A percentile compares a stretch with the other conserved stretches of the same genome.
Conservation (phyloP, 2,329 filamentous ascomycete genomes). For the Trichoderma arundinaceum region DNA sequence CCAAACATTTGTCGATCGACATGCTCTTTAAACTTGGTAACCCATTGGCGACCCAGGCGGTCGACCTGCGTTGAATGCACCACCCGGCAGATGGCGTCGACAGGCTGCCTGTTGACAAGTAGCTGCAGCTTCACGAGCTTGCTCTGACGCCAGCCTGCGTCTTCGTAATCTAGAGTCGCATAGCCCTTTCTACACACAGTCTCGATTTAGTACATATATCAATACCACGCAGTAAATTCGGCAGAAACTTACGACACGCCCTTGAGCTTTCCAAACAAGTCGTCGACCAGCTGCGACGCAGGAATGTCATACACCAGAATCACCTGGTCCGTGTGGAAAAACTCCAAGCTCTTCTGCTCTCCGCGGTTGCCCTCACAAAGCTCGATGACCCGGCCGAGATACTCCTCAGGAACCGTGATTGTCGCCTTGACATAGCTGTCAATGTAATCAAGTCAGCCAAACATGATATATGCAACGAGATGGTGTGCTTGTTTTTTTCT, state of each 20-base stretch:
- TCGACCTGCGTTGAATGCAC: constrained; percentile 83
- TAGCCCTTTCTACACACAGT: constrained; percentile 72
- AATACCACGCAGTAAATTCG: not conserved
- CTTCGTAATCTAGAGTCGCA: constrained; percentile 94
- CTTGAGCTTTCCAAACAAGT: constrained; percentile 97
- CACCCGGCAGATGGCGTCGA: constrained; percentile 92
- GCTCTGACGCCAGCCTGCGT: constrained; percentile 82
- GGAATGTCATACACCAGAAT: constrained; percentile 93
- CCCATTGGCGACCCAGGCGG: constrained; percentile 83
- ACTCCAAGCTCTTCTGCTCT: constrained; percentile 83
- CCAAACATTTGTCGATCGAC: constrained; percentile 94
- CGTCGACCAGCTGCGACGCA: constrained; percentile 87
- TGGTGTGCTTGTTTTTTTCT: too few species aligned
- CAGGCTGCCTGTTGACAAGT: constrained; percentile 89
- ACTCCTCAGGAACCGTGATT: constrained; percentile 90
- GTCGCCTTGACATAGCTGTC: constrained; percentile 74
- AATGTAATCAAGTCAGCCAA: not conserved
- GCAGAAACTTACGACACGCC: constrained; percentile 67
- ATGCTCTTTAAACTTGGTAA: constrained; percentile 94
- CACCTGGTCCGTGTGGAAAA: constrained; percentile 90
- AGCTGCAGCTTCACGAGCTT: constrained; percentile 88
- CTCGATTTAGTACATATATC: not conserved
- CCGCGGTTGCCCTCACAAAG: constrained; percentile 90
- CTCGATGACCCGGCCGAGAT: constrained; percentile 92
- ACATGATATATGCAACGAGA: too few species aligned